Evolutionary conservation across 345 rosid genomes (phyloP).

Genomic region (Xanthoceras sorbifolium): DNA sequence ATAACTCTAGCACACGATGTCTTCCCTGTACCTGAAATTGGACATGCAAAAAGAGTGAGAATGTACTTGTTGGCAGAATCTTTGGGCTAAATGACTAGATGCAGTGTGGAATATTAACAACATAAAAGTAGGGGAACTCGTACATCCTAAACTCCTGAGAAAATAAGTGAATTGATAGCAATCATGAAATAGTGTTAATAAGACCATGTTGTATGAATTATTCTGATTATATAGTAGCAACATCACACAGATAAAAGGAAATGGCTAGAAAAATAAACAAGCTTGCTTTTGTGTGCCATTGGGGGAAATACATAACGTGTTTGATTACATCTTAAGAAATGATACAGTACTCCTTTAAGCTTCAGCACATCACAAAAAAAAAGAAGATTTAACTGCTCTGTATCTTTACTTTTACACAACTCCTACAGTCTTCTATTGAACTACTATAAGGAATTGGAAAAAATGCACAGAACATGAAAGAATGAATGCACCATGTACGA

Average conservation of each 20-base stretch:
- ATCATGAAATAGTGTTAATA: background rate
- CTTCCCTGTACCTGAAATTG: slow-evolving; percentile 85
- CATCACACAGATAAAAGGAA: background rate
- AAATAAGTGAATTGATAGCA: background rate
- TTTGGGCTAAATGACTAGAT: background rate
- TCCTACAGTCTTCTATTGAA: background rate
- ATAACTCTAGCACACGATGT: slow-evolving; percentile 94
- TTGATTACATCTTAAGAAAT: background rate
- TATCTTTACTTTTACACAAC: background rate
- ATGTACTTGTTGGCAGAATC: background rate
- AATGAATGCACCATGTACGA: background rate
- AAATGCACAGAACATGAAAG: background rate
- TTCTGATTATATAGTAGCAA: background rate
- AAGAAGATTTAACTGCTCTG: background rate
- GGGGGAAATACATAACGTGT: background rate
- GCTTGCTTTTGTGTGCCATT: background rate
- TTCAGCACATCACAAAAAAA: background rate
- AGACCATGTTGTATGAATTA: background rate
- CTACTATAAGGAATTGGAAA: background rate
- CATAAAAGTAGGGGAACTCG: background rate
- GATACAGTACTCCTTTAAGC: background rate
- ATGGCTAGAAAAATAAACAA: background rate
- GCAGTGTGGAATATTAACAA: background rate
- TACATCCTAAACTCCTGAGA: background rate
- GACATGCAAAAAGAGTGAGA: slow-evolving; percentile 8